Percentiles rank a stretch among this genome's conserved stretches.
phyloP scores from a whole-genome alignment of 768 basidiomycete genomes.

The Amanita rubescens region DNA sequence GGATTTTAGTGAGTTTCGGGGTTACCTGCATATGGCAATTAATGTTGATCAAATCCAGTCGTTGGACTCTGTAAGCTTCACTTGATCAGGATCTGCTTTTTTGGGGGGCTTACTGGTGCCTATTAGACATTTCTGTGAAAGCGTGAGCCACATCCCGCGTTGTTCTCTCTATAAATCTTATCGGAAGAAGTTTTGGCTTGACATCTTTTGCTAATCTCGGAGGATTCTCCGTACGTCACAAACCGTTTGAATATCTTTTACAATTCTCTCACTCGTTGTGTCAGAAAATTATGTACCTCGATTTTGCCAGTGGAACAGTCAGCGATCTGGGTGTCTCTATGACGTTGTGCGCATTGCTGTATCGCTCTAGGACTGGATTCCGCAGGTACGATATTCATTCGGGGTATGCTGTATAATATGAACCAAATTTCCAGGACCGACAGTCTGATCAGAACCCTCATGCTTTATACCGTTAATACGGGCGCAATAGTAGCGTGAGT shows the following conservation, averaged over 20 bases:
- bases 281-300: slow-evolving; percentile 45
- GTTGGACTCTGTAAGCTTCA: slow-evolving; percentile 28
- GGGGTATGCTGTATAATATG: not conserved
- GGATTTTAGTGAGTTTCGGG: slow-evolving; percentile 36
- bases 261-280: not conserved
- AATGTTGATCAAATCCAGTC: slow-evolving; percentile 17
- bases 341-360: slow-evolving; percentile 41
- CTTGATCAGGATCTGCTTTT: not conserved
- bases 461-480: slow-evolving; percentile 49
- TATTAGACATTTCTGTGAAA: slow-evolving; percentile 45
- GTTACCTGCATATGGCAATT: not conserved
- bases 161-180: not conserved
- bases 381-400: slow-evolving; percentile 23
- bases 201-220: slow-evolving; percentile 29
- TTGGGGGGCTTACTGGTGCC: slow-evolving; percentile 1
- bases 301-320: slow-evolving; percentile 41
- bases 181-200: slow-evolving; percentile 31
- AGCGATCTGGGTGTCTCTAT: slow-evolving; percentile 46
- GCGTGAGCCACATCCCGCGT: slow-evolving; percentile 27
- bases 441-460: slow-evolving; percentile 37
- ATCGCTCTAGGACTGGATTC: slow-evolving; percentile 45
- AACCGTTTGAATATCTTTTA: too few species aligned
- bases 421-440: slow-evolving; percentile 34
- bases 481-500: slow-evolving; percentile 39
- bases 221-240: slow-evolving; percentile 28